Evolutionary conservation across 2,329 filamentous ascomycete species (phyloP).

Genomic region (Gliomastix tumulicola): DNA sequence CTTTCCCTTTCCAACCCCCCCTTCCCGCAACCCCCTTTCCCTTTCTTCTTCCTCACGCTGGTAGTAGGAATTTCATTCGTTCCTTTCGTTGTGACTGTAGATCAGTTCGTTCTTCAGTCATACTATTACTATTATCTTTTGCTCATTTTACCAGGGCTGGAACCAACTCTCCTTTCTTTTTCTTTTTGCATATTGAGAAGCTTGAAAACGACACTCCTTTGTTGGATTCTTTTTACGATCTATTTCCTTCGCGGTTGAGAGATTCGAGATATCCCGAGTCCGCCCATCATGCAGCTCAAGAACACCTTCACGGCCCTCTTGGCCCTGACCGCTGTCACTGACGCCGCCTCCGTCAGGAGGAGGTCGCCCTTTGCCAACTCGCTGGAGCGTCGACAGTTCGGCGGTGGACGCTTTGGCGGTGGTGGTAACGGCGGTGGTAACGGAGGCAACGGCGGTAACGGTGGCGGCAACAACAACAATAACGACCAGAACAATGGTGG

Average conservation of each 20-base stretch:
- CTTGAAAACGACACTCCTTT: background rate
- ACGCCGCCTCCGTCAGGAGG: conserved; percentile 30
- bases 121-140: conserved; percentile 15
- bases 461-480: conserved; percentile 5
- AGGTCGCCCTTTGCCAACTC: conserved; percentile 17
- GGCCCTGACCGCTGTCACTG: conserved; percentile 30
- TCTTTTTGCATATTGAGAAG: conserved; percentile 1
- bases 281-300: conserved; percentile 38
- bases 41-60: no score
- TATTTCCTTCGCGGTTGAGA: conserved; percentile 11
- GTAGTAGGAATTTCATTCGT: conserved; percentile 5
- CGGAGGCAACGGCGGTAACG: background rate
- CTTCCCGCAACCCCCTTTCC: no score
- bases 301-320: conserved; percentile 33
- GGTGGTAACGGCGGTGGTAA: background rate
- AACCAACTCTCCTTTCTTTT: conserved; percentile 1
- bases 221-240: conserved; percentile 17
- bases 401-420: no score
- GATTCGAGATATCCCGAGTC: conserved; percentile 10
- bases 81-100: conserved; percentile 27
- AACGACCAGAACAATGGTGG: conserved; percentile 7
- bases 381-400: conserved; percentile 24
- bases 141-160: conserved; percentile 1
- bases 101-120: conserved; percentile 43
- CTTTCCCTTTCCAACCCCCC: no score